Evolutionary conservation across 2,329 filamentous ascomycete species (phyloP).

Genomic region (Fragosphaeria purpurea): DNA sequence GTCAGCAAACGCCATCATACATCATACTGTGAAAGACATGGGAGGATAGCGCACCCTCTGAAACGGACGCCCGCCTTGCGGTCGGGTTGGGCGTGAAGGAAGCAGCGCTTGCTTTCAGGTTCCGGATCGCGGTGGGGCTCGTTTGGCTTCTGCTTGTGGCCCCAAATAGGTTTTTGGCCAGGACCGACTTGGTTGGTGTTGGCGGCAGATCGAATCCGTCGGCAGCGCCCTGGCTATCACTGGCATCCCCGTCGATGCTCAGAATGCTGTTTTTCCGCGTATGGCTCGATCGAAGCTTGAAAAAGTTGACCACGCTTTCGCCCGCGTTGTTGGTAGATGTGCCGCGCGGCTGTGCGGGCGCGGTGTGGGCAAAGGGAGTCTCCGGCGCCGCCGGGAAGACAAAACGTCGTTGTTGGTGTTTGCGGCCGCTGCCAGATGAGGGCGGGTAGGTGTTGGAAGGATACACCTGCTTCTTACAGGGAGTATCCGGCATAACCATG

Average conservation of each 20-base stretch:
- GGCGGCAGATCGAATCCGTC: slow-evolving; percentile 70
- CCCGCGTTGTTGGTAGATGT: slow-evolving; percentile 20
- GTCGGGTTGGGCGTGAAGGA: slow-evolving; percentile 3
- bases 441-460: slow-evolving; percentile 58
- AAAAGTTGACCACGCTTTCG: slow-evolving; percentile 50
- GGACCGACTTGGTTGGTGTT: slow-evolving; percentile 71
- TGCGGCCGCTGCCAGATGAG: slow-evolving; percentile 48
- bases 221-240: slow-evolving; percentile 26
- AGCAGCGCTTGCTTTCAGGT: neutral
- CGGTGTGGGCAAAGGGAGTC: slow-evolving; percentile 63
- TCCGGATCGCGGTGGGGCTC: slow-evolving; percentile 13
- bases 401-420: slow-evolving; percentile 39
- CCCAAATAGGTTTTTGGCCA: slow-evolving; percentile 26
- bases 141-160: slow-evolving; percentile 8
- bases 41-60: too few relatives aligned
- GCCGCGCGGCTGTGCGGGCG: slow-evolving; percentile 28
- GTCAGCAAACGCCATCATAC: too few relatives aligned
- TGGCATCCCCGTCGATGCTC: slow-evolving; percentile 63
- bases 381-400: slow-evolving; percentile 71
- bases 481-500: slow-evolving; percentile 79
- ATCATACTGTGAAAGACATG: too few relatives aligned
- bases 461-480: slow-evolving; percentile 77
- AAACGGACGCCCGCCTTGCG: neutral
- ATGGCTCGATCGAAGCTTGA: slow-evolving; percentile 42
- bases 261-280: slow-evolving; percentile 59